Evolutionary conservation across 2,329 filamentous ascomycete species (phyloP), one percentile per base, ranked within the genome.

Genomic region (Botrytis sinoallii): DNA sequence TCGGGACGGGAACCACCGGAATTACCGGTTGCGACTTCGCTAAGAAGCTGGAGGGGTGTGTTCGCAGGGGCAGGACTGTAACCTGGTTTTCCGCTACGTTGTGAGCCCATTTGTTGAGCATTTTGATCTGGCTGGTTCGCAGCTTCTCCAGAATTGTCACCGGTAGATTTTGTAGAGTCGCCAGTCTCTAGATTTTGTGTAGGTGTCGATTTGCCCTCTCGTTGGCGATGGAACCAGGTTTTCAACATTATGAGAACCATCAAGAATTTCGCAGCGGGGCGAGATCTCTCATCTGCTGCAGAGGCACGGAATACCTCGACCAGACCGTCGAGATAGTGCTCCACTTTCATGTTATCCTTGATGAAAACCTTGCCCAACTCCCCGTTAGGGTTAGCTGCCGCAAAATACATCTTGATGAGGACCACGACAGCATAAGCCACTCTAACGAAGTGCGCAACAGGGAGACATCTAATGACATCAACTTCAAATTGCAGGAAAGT

Each of bases 331-430:
- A 97, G 85, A 79, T 93, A 92, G 71, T 88, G 84, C 76, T 89
- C 87, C 25, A 88, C 84, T 74, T 90, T 89, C 83, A 95, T 87
- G 76, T 90, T 86, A 72, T 91, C 87, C 75, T 88, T 88, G 76
- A 90, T 86, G 75, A 95, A 90, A 29, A 94, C 87, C 74, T 88
- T 88, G n/a, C 89, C 90, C 1, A 95, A 86, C 77, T 91, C 90
- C 25, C 88, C 91, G 59, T 87, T 86, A 0, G 90, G 87, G 22
- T 87, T 86, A 2, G 88, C 88, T 5, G 91, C 89, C 14, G 87
- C 86, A 66, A 88, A 86, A 81, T 87, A 88, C 83, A 90, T 85
- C 77, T 89, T 89, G 81, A 89, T 88, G 12, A 90, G 82, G 46
- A 88, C 85, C 9, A 89, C 86, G 35, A 88, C 84, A 22, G 87